Evolutionary conservation across 2,329 filamentous ascomycete species (phyloP), one percentile per base, ranked within the genome.

Genomic region (Chaetomium sp.): DNA sequence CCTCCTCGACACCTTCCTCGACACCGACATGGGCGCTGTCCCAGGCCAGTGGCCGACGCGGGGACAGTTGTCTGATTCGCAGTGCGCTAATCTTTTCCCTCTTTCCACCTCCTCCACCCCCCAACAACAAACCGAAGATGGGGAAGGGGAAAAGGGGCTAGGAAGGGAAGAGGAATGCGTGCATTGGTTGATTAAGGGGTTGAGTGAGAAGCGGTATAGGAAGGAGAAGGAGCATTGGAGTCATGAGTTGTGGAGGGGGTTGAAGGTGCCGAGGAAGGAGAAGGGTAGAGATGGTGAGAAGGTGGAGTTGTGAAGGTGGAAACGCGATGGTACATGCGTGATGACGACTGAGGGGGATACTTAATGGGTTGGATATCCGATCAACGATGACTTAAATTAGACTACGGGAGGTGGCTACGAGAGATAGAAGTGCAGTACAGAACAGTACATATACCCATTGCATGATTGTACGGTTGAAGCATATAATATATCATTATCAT

Each of bases 1-100:
- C 54, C 75, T 86, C 34, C 74, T 80, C 37, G 85, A 88, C 64
- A 84, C 77, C 57, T 88, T 87, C 65, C 71, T 88, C n/a, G 84
- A 88, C 64, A 76, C 79, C 59, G 76, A 79, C 55, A 83, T 85
- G 76, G 82, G 83, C 42, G 83, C 83, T 2, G 71, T 72, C 32
- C 60, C 77, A 14, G 80, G 81, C 0, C 70, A 80, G 59, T 86
- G 81, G 81, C 82, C 82, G 1, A 7, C 27, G 12, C 19, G 61
- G 19, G 60, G 64, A 4, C 69, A 69, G 49, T 62, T 66, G 41
- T 66, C 67, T 32, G 71, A 74, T 19, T 62, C 63, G 54, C 61
- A 68, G 48, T 80, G 76, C 46, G 67, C 56, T 5, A 45, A 46
- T 19, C 34, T 45, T 8, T 12, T 10, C 19, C 19, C 19, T 27